These are phyloP conservation scores for Fraxinus dipetala DNA, from an alignment of 305 asterid genomes.

Conservation along the genomic window DNA sequence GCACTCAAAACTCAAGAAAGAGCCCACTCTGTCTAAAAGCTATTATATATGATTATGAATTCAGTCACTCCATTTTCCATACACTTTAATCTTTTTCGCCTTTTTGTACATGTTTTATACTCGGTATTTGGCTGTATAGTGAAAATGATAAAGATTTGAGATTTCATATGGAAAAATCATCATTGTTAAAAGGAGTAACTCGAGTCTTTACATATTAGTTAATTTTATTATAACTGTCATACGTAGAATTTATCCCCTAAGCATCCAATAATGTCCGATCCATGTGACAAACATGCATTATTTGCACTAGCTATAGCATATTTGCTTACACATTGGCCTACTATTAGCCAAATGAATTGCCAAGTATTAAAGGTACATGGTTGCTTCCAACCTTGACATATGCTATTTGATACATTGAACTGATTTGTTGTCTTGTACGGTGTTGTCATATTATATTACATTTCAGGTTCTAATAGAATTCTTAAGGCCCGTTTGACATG, in stretches of 20 bases:
- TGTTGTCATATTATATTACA: background rate
- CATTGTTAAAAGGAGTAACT: background rate
- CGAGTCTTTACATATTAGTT: background rate
- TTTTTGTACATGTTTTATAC: background rate
- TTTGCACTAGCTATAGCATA: constrained; percentile 41
- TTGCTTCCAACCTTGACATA: background rate
- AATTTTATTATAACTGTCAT: background rate
- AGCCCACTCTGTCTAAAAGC: constrained; percentile 57
- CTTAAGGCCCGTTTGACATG: background rate
- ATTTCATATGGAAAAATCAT: background rate
- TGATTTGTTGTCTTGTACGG: background rate
- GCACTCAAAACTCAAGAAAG: constrained; percentile 28
- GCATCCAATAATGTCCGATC: background rate
- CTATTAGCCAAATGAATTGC: constrained; percentile 15
- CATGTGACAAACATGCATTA: background rate
- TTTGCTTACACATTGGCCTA: constrained; percentile 30
- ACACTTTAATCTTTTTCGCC: constrained; percentile 16
- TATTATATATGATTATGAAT: constrained; percentile 49
- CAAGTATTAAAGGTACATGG: background rate
- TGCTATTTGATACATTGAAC: background rate
- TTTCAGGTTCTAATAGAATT: background rate
- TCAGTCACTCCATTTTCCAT: constrained; percentile 46
- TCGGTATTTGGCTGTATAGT: background rate
- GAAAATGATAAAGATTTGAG: background rate
- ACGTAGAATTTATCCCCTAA: no score